A percentile compares a stretch with the other conserved stretches of the same genome.
phyloP scores from a whole-genome alignment of 2,329 filamentous ascomycete species.

The Ilyonectria robusta region DNA sequence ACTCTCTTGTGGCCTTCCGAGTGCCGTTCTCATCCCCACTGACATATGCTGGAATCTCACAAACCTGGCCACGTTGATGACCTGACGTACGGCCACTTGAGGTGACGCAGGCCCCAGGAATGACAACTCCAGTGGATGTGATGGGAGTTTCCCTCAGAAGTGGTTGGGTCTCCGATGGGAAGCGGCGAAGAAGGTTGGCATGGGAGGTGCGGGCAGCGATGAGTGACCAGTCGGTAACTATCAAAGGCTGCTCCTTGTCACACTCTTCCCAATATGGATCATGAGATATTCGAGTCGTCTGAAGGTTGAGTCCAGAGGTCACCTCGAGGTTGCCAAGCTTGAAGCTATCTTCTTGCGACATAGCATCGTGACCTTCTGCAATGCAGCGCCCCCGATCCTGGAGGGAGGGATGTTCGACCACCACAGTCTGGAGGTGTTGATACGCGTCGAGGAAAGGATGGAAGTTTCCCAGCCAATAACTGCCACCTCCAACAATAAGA shows the following conservation, averaged over 20 bases:
- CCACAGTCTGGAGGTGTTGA: conserved; percentile 45
- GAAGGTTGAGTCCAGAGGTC: conserved; percentile 58
- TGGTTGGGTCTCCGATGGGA: conserved; percentile 54
- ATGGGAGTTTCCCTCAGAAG: conserved; percentile 52
- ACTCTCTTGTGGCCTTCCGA: conserved; percentile 59
- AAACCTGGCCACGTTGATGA: conserved; percentile 58
- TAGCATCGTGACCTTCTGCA: conserved; percentile 54
- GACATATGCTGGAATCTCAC: conserved; percentile 61
- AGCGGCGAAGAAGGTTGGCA: conserved; percentile 59
- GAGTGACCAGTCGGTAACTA: conserved; percentile 62
- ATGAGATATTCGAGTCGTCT: conserved; percentile 60
- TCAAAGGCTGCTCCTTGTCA: conserved; percentile 56
- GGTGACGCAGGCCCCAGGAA: conserved; percentile 54
- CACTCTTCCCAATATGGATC: conserved; percentile 62
- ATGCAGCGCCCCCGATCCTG: conserved; percentile 56
- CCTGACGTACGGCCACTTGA: conserved; percentile 62
- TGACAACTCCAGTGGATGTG: conserved; percentile 48
- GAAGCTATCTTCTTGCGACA: conserved; percentile 49
- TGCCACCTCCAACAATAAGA: conserved; percentile 54
- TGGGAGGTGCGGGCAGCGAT: conserved; percentile 53
- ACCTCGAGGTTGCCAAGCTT: conserved; percentile 55
- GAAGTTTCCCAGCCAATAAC: conserved; percentile 61
- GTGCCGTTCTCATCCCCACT: conserved; percentile 57
- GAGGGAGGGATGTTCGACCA: conserved; percentile 59
- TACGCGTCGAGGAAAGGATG: conserved; percentile 60